These are phyloP conservation scores for Cinnamomum micranthum DNA, from an alignment of 164 flowering plant genomes.

Conservation along the genomic window DNA sequence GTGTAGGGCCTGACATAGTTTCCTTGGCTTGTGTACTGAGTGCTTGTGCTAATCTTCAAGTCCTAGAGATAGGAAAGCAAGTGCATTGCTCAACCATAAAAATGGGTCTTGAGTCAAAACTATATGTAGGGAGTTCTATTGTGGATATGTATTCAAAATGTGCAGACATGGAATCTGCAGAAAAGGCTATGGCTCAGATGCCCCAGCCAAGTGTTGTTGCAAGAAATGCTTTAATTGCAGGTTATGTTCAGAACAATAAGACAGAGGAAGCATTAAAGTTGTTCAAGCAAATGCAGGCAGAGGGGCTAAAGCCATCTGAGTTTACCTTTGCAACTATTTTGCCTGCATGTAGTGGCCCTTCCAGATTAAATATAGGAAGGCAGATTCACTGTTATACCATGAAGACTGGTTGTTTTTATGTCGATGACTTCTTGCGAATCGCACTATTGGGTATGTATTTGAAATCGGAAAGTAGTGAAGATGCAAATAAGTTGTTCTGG, in stretches of 20 bases:
- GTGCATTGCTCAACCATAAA: constrained; percentile 61
- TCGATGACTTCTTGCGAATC: constrained; percentile 51
- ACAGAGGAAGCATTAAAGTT: constrained; percentile 46
- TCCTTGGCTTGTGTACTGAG: constrained; percentile 72
- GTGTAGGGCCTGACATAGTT: constrained; percentile 68
- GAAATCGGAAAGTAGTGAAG: constrained; percentile 33
- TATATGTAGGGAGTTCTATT: constrained; percentile 76
- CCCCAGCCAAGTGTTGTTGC: constrained; percentile 58
- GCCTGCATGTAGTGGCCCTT: constrained; percentile 45
- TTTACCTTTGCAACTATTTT: constrained; percentile 72
- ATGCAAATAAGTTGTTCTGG: constrained; percentile 52
- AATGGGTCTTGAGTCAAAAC: constrained; percentile 54
- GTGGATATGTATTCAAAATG: constrained; percentile 90
- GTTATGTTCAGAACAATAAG: constrained; percentile 40
- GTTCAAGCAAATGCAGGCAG: constrained; percentile 43
- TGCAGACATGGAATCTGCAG: constrained; percentile 47
- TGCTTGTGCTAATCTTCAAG: constrained; percentile 67
- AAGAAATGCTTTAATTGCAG: constrained; percentile 75
- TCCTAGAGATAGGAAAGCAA: constrained; percentile 49
- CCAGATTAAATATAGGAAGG: constrained; percentile 41
- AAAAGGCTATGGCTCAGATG: constrained; percentile 42
- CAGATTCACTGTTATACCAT: constrained; percentile 60
- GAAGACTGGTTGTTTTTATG: constrained; percentile 44
- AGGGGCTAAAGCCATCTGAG: constrained; percentile 59
- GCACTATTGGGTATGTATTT: constrained; percentile 77